These are phyloP conservation scores for Fusarium ambrosium DNA, from an alignment of 2,329 filamentous ascomycete species.

Conservation along the genomic window DNA sequence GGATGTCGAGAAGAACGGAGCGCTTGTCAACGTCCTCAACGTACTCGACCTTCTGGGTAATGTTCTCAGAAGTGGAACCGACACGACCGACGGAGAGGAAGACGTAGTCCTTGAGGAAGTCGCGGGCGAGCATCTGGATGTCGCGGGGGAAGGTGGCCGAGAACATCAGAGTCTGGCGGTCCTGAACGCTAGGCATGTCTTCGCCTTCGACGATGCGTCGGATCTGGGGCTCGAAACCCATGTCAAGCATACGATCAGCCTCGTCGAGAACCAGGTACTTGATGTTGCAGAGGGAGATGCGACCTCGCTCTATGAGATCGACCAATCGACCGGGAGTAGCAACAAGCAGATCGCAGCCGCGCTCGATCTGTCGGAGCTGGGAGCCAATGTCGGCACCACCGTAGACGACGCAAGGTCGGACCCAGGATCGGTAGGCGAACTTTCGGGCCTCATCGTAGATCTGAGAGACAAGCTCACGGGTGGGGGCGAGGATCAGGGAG, in stretches of 20 bases:
- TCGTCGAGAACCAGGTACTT: constrained; percentile 99
- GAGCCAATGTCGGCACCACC: constrained; percentile 99
- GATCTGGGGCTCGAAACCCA: constrained; percentile 99
- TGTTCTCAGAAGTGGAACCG: constrained; percentile 99
- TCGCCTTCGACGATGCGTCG: constrained; percentile 98
- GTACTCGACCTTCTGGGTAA: constrained; percentile 98
- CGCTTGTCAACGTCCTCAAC: constrained; percentile 98
- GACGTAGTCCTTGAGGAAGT: constrained; percentile 99
- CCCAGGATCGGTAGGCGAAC: constrained; percentile 99
- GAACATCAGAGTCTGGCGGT: constrained; percentile 99
- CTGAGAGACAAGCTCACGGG: constrained; percentile 97
- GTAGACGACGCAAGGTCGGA: constrained; percentile 97
- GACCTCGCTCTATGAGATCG: constrained; percentile 97
- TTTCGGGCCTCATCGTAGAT: constrained; percentile 98
- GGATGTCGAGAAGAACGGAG: constrained; percentile 95
- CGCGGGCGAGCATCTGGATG: constrained; percentile 98
- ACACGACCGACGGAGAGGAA: constrained; percentile 99
- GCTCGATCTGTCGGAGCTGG: constrained; percentile 98
- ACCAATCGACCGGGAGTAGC: constrained; percentile 97
- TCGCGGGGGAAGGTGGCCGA: constrained; percentile 99
- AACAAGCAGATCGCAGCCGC: constrained; percentile 94
- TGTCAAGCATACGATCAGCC: constrained; percentile 99
- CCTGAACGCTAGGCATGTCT: constrained; percentile 89
- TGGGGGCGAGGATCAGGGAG: constrained; percentile 94
- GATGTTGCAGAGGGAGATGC: constrained; percentile 98